phyloP scores from a whole-genome alignment of 345 rosid genomes.

The Psidium friedrichsthalianum region DNA sequence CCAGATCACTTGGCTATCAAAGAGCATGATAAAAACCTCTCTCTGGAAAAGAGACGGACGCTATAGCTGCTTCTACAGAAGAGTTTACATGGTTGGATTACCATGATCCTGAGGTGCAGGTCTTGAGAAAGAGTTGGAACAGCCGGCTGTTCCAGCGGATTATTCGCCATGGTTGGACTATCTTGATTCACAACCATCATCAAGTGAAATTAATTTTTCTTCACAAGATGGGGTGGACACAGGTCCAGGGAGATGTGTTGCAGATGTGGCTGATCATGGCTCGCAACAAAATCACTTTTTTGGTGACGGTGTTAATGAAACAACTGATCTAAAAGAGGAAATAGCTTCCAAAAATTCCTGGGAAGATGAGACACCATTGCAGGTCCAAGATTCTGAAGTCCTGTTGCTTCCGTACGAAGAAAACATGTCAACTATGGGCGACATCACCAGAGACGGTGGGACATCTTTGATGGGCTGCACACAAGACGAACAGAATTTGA shows the following conservation, averaged over 20 bases:
- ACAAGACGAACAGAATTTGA: slow-evolving; percentile 60
- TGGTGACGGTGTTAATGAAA: slow-evolving; percentile 10
- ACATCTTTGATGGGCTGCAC: slow-evolving; percentile 39
- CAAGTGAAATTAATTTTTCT: slow-evolving; percentile 4
- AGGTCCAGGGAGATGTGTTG: neutral
- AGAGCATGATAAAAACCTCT: slow-evolving; percentile 21
- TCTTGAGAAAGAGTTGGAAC: slow-evolving; percentile 1
- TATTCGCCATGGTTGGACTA: slow-evolving; percentile 16
- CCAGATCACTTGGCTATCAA: slow-evolving; percentile 11
- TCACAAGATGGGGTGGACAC: neutral
- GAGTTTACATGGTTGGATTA: slow-evolving; percentile 42
- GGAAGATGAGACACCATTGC: slow-evolving; percentile 53
- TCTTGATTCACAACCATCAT: slow-evolving; percentile 9
- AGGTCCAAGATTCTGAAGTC: slow-evolving; percentile 56
- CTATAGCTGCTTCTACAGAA: slow-evolving; percentile 7
- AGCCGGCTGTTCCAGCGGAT: slow-evolving; percentile 3
- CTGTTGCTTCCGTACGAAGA: slow-evolving; percentile 72
- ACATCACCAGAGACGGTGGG: slow-evolving; percentile 19
- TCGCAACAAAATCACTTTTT: slow-evolving; percentile 8
- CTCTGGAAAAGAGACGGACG: slow-evolving; percentile 17
- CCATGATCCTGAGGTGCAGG: slow-evolving; percentile 21
- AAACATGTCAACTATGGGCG: slow-evolving; percentile 20
- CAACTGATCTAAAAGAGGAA: slow-evolving; percentile 21
- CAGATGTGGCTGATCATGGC: slow-evolving; percentile 11
- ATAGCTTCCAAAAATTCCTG: slow-evolving; percentile 46